Conservation (phyloP, 2,329 filamentous ascomycete genomes). For the Paraconiothyrium sp. region DNA sequence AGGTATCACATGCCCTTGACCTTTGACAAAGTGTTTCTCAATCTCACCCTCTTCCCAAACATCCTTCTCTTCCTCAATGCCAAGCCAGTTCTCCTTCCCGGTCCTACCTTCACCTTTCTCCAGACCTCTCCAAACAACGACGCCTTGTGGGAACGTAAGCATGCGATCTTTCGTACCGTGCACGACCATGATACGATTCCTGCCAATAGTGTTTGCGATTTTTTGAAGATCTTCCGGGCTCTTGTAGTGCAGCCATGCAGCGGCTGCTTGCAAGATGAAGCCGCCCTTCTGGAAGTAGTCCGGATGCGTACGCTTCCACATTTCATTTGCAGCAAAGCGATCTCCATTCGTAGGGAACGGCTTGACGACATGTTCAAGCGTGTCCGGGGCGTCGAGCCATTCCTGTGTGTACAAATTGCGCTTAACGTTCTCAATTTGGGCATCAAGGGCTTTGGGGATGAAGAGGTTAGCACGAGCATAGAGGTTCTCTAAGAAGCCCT, state of each 20-base stretch:
- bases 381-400: constrained; percentile 72
- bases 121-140: constrained; percentile 72
- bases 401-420: constrained; percentile 70
- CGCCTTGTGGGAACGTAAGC: constrained; percentile 76
- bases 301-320: constrained; percentile 73
- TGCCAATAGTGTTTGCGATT: constrained; percentile 74
- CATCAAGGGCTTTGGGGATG: constrained; percentile 76
- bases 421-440: constrained; percentile 71
- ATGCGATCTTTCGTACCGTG: constrained; percentile 82
- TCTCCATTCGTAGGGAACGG: constrained; percentile 80
- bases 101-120: constrained; percentile 61
- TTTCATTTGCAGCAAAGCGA: constrained; percentile 81
- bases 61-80: constrained; percentile 45
- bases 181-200: constrained; percentile 77
- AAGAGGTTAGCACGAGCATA: constrained; percentile 65
- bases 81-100: constrained; percentile 45
- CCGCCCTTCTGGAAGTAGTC: constrained; percentile 70
- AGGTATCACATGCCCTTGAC: constrained; percentile 77
- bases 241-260: constrained; percentile 84
- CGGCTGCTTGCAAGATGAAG: constrained; percentile 80
- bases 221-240: constrained; percentile 69
- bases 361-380: constrained; percentile 50
- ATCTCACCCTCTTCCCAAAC: constrained; percentile 54
- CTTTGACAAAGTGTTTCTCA: constrained; percentile 70
- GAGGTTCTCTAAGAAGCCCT: constrained; percentile 69